Evolutionary conservation across 1,284 basidiomycete genomes (phyloP).

Genomic region (Neonothopanus nambi): DNA sequence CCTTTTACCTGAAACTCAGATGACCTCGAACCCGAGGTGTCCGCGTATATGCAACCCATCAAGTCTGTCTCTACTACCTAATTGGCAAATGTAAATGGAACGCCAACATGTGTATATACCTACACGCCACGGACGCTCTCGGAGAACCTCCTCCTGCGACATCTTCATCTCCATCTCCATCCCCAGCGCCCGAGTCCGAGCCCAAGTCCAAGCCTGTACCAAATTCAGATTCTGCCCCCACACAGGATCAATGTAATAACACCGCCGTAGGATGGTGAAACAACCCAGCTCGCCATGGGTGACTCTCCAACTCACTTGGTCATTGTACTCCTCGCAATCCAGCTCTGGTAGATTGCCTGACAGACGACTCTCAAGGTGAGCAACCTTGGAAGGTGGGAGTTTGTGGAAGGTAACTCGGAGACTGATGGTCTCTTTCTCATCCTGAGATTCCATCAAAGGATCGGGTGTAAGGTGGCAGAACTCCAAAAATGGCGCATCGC

Average conservation of each 20-base stretch:
- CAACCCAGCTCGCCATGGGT: slow-evolving; percentile 6
- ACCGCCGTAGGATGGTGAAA: slow-evolving; percentile 31
- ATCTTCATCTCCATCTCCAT: neutral
- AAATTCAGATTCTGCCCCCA: neutral
- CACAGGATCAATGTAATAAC: neutral
- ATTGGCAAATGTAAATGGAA: slow-evolving; percentile 35
- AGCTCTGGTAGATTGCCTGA: no score
- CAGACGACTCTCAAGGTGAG: no score
- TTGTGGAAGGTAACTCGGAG: no score
- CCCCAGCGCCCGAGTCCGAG: neutral
- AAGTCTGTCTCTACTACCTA: slow-evolving; percentile 38
- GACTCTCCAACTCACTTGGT: no score
- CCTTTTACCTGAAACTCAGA: neutral
- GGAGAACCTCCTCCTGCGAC: neutral
- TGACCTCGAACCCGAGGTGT: neutral
- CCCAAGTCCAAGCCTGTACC: no score
- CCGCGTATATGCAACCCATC: slow-evolving; percentile 31
- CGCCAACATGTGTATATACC: slow-evolving; percentile 33
- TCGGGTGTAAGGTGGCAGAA: no score
- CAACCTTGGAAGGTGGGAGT: no score
- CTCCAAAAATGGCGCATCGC: no score
- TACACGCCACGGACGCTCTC: slow-evolving; percentile 35
- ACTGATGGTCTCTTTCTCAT: no score
- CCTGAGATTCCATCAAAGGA: no score
- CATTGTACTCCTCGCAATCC: no score